Base-by-base conservation (phyloP, 805 yeast species). In the Candida ortonii region DNA sequence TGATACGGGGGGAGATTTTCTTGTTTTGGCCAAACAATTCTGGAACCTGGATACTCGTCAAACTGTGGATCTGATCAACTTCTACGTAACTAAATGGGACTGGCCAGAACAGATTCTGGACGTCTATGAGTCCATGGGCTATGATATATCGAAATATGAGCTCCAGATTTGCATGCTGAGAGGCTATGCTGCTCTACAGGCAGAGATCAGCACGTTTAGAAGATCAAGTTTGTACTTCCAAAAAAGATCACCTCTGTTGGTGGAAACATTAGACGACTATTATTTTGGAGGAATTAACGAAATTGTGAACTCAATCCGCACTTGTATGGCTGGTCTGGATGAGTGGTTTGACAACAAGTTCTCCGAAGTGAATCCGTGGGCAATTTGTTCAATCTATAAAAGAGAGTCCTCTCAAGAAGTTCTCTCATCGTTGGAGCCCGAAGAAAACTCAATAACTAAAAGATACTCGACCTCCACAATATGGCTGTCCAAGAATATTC, bases 1-100 rank as follows among this genome's bases (percentile, higher is more conserved):
- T 11, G 87, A 81, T 46, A 65, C 78, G 0, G 80, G 81, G 16
- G 87, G 84, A 3, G 88, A 81, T 48, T 69, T 80, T 49, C 47
- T 80, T 7, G 49, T 65, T 5, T 45, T 80, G 41, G 43, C 65
- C 11, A 64, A 66, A 28, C 52, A 70, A 34, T 46, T 64, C 9
- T 41, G 50, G 14, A 55, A 63, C 30, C 41, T 57, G 5, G 41
- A 51, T 4, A 15, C 25, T 6, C 30, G 28, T 0, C 30, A 39
- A 12, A 16, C 34, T 3, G 17, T 23, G 3, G 30, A 33, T 5
- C 22, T 54, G 5, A 36, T 46, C 5, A 29, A 48, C 2, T 57
- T 52, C 33, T 61, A 58, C 26, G 39, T 46, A 8, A 47, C 52
- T 3, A 38, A 53, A 11, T 69, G 79, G 78, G 49, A 46, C 3